Evolutionary conservation across 345 rosid species (phyloP).

Genomic region (Pistacia atlantica): DNA sequence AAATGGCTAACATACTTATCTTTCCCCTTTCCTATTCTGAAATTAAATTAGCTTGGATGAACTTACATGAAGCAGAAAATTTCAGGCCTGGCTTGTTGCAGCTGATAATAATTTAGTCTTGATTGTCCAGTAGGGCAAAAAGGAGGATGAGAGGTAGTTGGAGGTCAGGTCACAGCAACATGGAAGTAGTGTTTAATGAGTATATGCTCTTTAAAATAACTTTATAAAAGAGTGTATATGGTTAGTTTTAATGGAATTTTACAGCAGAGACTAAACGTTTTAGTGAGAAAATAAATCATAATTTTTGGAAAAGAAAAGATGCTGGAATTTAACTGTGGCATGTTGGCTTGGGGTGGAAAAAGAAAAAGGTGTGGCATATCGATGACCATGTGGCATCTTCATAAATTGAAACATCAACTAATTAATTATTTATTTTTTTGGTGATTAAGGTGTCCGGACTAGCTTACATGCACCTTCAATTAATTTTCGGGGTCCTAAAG

Average conservation of each 20-base stretch:
- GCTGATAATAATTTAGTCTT: conserved; percentile 18
- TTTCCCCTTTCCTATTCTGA: neutral
- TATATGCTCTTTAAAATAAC: conserved; percentile 13
- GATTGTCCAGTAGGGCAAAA: conserved; percentile 1
- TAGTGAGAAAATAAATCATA: neutral
- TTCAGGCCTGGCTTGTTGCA: conserved; percentile 5
- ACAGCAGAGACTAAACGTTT: conserved; percentile 15
- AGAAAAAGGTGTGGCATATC: conserved; percentile 39
- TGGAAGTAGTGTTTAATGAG: neutral
- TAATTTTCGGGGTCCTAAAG: no score
- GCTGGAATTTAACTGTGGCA: conserved; percentile 29
- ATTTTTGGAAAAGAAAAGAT: conserved; percentile 30
- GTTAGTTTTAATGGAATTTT: conserved; percentile 18
- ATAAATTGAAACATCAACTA: conserved; percentile 22
- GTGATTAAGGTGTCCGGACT: no score
- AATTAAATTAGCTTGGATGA: neutral
- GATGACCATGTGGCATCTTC: conserved; percentile 25
- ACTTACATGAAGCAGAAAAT: conserved; percentile 33
- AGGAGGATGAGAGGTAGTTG: conserved; percentile 16
- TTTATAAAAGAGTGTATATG: neutral
- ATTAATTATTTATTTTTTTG: no score
- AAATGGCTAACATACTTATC: neutral
- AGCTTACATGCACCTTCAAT: no score
- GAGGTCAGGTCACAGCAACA: conserved; percentile 17
- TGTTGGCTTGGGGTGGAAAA: conserved; percentile 25